Conservation (phyloP, 1,284 basidiomycete genomes). For the Trichosporon coremiiforme region DNA sequence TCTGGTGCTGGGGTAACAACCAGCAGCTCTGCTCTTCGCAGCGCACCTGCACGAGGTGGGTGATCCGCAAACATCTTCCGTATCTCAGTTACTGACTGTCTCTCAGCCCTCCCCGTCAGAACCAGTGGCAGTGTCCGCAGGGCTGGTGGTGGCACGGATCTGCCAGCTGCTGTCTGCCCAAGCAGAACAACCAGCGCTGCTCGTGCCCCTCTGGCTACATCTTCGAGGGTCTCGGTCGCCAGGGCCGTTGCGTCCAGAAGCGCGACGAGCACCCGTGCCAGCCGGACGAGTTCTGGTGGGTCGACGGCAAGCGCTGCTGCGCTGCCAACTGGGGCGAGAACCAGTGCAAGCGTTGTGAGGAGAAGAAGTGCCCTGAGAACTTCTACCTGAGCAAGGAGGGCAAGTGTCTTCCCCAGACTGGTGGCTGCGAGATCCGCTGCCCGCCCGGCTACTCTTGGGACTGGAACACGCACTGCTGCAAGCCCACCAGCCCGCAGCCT, state of each 20-base stretch:
- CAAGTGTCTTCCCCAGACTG: conserved; percentile 14
- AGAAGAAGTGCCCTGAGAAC: conserved; percentile 20
- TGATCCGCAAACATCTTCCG: conserved; percentile 42
- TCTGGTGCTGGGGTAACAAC: conserved; percentile 40
- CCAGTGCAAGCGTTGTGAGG: conserved; percentile 18
- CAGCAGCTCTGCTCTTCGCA: conserved; percentile 6
- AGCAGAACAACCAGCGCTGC: conserved; percentile 18
- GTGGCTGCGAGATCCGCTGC: neutral
- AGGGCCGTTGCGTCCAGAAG: conserved; percentile 8
- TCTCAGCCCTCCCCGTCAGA: conserved; percentile 35
- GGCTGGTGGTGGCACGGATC: conserved; percentile 52
- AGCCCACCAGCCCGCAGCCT: conserved; percentile 32
- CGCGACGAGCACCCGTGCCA: neutral
- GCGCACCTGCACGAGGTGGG: neutral
- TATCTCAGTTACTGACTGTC: conserved; percentile 40
- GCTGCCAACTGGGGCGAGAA: conserved; percentile 10
- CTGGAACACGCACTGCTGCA: conserved; percentile 31
- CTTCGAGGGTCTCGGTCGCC: conserved; percentile 3
- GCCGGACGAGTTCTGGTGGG: conserved; percentile 14
- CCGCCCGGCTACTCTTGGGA: neutral
- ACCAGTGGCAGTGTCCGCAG: conserved; percentile 46
- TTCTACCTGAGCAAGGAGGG: conserved; percentile 14
- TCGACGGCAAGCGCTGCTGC: conserved; percentile 17
- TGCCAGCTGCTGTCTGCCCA: conserved; percentile 1
- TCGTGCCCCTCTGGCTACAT: conserved; percentile 10